Conservation (phyloP, 768 basidiomycete genomes). For the Gautieria morchelliformis region DNA sequence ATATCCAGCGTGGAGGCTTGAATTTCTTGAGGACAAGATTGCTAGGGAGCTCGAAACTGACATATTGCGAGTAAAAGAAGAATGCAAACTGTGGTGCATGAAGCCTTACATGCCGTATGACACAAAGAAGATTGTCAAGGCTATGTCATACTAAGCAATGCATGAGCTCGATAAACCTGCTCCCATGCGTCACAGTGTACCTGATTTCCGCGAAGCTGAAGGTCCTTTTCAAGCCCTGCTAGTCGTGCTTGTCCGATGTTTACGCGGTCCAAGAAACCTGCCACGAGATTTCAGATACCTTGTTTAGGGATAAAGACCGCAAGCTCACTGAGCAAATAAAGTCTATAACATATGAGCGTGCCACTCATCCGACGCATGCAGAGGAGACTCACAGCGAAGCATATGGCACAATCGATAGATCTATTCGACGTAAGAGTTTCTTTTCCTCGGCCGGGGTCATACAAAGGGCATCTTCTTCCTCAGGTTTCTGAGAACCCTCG, state of each 20-base stretch:
- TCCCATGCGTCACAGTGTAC: conserved; percentile 4
- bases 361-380: too few species aligned
- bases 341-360: too few species aligned
- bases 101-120: conserved; percentile 17
- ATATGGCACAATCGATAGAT: conserved; percentile 11
- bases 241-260: too few species aligned
- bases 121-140: too few species aligned
- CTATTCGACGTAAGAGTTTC: conserved; percentile 10
- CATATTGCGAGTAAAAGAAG: not conserved
- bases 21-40: too few species aligned
- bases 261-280: too few species aligned
- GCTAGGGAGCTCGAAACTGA: too few species aligned
- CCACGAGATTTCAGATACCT: not conserved
- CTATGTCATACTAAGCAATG: not conserved
- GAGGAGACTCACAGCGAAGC: conserved; percentile 6
- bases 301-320: not conserved
- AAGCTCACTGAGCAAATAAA: conserved; percentile 9
- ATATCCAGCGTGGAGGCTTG: too few species aligned
- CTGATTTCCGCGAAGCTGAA: conserved; percentile 11
- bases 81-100: conserved; percentile 6
- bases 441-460: too few species aligned
- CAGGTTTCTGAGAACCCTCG: too few species aligned
- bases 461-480: not conserved
- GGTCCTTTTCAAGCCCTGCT: too few species aligned
- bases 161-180: not conserved